Evolutionary conservation across 768 basidiomycete species (phyloP), one percentile per base, ranked within the genome.

Genomic region (Coprinopsis strossmayeri): DNA sequence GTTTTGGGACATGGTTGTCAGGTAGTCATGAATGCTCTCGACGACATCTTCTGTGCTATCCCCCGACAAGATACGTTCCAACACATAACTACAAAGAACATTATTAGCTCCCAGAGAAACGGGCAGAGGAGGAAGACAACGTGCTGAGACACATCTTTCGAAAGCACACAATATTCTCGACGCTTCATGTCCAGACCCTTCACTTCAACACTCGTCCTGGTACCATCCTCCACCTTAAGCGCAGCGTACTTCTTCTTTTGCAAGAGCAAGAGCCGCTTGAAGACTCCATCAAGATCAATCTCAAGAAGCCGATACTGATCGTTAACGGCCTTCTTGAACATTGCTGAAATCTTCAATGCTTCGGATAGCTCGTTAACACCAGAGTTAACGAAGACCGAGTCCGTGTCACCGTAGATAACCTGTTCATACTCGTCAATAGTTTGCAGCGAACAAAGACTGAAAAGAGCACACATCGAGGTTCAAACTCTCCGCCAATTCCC

Each of bases 231-330:
- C 34, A 97, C 82, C 68, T 96, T 97, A 63, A 97, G 73, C 0
- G 96, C 96, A 0, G 96, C 96, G 56, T 99, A 99, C 67, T 99
- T 98, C 74, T 99, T 99, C 78, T 99, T 99, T 61, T 98, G 95
- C 46, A 99, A 69, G 10, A 99, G 77, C 1, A 99, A 68, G 34
- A 99, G 73, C 0, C 96, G 81, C 59, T 95, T 82, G 71, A 99
- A 99, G 28, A 98, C 78, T 2, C 87, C 82, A 59, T 99, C 95
- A 13, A 97, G 75, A 61, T 99, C 96, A 52, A 99, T 99, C 63
- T 99, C 96, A 39, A 99, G 83, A 20, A 97, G 77, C 61, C 80
- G 89, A 70, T 97, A 98, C 17, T 88, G 81, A 50, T 98, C 91
- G 59, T 99, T 99, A 58, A 98, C 94, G 3, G 85, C 84, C 62